Conservation (phyloP, 164 flowering plant species). For the Tinospora cordifolia region DNA sequence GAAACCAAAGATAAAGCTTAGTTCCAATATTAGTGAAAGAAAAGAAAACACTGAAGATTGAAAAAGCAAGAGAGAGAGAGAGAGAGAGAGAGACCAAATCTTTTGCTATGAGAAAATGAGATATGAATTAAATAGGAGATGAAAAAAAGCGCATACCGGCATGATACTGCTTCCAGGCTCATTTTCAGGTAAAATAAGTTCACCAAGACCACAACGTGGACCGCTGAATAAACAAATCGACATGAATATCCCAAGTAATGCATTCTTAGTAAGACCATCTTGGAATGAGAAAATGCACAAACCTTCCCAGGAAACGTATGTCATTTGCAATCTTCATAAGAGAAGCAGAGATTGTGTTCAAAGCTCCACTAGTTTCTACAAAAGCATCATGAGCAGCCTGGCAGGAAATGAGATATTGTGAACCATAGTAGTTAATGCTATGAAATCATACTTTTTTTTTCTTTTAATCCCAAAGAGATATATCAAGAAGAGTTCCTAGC, state of each 20-base stretch:
- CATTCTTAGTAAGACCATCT: background rate
- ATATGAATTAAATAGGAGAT: background rate
- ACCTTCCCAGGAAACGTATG: conserved; percentile 91
- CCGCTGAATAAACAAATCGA: conserved; percentile 48
- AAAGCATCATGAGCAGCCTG: conserved; percentile 99
- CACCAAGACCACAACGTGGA: conserved; percentile 98
- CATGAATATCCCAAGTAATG: conserved; percentile 4
- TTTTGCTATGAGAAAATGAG: background rate
- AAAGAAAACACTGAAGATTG: background rate
- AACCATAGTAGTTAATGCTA: background rate
- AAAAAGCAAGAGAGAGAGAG: background rate
- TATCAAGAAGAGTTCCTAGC: background rate
- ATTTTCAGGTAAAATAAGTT: conserved; percentile 96
- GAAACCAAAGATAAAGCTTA: conserved; percentile 23
- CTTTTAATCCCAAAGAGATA: background rate
- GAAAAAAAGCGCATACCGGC: conserved; percentile 59
- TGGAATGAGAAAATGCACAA: background rate
- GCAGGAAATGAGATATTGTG: conserved; percentile 9
- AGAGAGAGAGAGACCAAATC: background rate
- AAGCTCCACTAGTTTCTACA: conserved; percentile 93
- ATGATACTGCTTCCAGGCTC: conserved; percentile 99
- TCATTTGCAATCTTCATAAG: conserved; percentile 96
- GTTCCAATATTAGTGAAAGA: background rate
- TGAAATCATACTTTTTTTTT: background rate
- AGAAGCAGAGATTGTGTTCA: conserved; percentile 83